These are phyloP conservation scores for Salix brachista DNA, from an alignment of 345 rosid species.

Conservation along the genomic window DNA sequence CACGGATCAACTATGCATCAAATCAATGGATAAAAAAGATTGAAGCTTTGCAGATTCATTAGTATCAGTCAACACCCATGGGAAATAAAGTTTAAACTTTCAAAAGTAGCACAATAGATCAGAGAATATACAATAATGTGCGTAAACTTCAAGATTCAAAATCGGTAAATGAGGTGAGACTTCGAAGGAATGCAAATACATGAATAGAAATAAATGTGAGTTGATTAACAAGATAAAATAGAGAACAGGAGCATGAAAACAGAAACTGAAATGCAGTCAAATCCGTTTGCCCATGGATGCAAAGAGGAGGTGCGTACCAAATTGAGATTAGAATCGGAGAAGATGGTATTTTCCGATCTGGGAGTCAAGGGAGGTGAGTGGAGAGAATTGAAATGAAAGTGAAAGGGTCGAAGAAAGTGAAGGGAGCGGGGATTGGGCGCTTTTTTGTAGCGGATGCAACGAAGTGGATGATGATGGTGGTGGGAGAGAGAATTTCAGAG, in stretches of 20 bases:
- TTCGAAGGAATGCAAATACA: not conserved
- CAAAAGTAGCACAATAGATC: not conserved
- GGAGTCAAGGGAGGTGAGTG: not conserved
- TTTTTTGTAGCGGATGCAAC: conserved; percentile 10
- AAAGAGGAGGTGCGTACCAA: not conserved
- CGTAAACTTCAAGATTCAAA: not conserved
- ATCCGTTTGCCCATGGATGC: not conserved
- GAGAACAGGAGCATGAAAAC: not conserved
- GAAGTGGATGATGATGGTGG: not conserved
- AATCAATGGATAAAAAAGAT: not conserved
- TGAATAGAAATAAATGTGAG: not conserved
- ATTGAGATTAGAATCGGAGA: not conserved
- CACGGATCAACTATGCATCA: not conserved
- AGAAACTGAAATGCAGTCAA: not conserved
- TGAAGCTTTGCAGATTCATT: not conserved
- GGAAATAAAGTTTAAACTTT: not conserved
- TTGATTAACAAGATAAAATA: not conserved
- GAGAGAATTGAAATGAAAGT: not conserved
- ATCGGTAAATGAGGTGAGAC: not conserved
- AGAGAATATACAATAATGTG: not conserved
- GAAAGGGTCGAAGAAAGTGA: not conserved
- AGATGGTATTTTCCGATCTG: conserved; percentile 4
- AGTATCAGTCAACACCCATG: not conserved
- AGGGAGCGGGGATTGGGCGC: not conserved
- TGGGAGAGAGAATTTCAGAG: not conserved